Percentiles rank a stretch among this genome's conserved stretches.
phyloP scores from a whole-genome alignment of 169 alveolate species.

The Eimeria brunetti region DNA sequence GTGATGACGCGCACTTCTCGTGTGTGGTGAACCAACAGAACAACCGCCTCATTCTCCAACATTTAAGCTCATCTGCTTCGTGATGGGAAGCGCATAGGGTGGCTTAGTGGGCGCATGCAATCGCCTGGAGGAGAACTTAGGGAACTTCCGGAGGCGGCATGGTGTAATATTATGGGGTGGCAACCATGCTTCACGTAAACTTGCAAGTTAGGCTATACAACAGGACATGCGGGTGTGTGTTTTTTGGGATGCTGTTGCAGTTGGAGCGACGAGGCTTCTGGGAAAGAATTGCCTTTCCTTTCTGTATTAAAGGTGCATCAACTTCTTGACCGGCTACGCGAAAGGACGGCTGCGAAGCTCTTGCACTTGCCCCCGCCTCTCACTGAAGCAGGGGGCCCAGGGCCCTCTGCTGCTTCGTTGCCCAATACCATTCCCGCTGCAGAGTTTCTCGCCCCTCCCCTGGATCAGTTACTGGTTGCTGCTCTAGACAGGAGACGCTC shows the following conservation, averaged over 20 bases:
- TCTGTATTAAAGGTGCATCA: constrained; percentile 74
- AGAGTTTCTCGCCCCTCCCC: constrained; percentile 53
- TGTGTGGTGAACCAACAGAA: neutral
- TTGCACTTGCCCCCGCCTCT: constrained; percentile 75
- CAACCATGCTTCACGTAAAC: neutral
- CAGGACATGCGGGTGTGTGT: neutral
- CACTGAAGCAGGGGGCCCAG: constrained; percentile 36
- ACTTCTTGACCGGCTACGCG: constrained; percentile 73
- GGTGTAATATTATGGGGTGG: neutral
- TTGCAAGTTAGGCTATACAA: neutral
- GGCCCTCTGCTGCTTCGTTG: constrained; percentile 51
- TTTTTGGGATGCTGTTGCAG: constrained; percentile 21
- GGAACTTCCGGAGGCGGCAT: neutral
- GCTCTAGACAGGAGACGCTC: neutral
- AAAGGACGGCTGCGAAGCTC: constrained; percentile 79
- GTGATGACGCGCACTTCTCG: neutral
- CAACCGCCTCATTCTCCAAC: neutral
- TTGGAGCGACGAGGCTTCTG: constrained; percentile 76
- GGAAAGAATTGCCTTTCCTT: constrained; percentile 51
- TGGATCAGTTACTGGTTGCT: constrained; percentile 21
- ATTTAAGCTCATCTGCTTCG: neutral
- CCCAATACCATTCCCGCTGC: constrained; percentile 71
- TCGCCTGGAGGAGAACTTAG: neutral
- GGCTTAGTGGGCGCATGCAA: neutral
- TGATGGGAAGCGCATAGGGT: neutral